Evolutionary conservation across 2,329 filamentous ascomycete species (phyloP).

Genomic region (Botryotinia convoluta): DNA sequence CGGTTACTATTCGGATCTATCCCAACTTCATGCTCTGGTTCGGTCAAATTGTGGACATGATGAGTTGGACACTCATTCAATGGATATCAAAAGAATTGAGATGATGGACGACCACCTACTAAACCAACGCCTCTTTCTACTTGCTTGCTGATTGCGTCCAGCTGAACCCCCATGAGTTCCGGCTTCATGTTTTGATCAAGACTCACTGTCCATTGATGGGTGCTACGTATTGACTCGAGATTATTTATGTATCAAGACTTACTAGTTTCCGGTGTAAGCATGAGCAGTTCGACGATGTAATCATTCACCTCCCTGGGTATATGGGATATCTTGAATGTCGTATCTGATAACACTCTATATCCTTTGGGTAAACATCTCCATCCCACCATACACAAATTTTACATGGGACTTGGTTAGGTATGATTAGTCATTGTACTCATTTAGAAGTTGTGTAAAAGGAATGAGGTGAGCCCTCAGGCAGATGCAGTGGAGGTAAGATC

Average conservation of each 20-base stretch:
- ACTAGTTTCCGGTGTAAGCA: neutral
- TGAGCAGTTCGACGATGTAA: neutral
- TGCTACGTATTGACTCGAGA: neutral
- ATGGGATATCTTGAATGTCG: neutral
- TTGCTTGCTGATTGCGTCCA: neutral
- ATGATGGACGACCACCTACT: neutral
- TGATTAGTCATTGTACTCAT: neutral
- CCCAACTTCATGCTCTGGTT: neutral
- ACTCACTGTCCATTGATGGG: neutral
- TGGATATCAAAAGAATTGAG: neutral
- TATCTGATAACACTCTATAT: neutral
- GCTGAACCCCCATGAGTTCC: neutral
- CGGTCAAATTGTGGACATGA: conserved; percentile 7
- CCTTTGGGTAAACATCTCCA: neutral
- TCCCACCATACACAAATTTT: neutral
- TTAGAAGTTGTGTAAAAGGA: neutral
- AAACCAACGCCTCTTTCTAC: neutral
- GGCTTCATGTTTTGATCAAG: neutral
- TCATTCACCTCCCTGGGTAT: neutral
- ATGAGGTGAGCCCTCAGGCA: neutral
- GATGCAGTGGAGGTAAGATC: neutral
- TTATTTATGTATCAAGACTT: neutral
- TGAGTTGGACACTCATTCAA: neutral
- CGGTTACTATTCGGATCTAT: neutral
- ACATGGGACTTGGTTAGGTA: neutral